These are phyloP conservation scores for Penium margaritaceum DNA, from an alignment of 139 green algal genomes.

Conservation along the genomic window DNA sequence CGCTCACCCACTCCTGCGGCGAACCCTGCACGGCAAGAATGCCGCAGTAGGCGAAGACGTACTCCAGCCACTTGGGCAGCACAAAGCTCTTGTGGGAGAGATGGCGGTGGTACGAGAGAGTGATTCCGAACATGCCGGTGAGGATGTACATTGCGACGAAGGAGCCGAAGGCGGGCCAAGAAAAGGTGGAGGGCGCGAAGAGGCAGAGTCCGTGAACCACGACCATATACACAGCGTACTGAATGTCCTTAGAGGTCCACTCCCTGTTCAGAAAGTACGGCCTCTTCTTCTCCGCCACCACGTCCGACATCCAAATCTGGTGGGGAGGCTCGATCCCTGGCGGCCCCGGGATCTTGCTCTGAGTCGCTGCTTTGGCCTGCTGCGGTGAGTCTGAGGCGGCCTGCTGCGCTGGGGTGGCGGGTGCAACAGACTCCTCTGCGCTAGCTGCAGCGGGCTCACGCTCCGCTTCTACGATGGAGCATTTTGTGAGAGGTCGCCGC, in stretches of 20 bases:
- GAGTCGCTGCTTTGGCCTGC: no score
- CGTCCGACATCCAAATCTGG: conserved; percentile 41
- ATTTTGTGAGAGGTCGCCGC: no score
- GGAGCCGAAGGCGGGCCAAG: conserved; percentile 63
- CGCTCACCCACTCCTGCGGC: conserved; percentile 83
- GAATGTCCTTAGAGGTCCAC: conserved; percentile 46
- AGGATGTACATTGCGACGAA: conserved; percentile 82
- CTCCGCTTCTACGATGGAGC: no score
- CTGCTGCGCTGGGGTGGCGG: no score
- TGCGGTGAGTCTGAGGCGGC: no score
- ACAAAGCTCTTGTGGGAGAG: conserved; percentile 82
- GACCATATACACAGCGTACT: conserved; percentile 45
- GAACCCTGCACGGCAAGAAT: conserved; percentile 68
- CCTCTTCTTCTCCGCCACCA: conserved; percentile 22
- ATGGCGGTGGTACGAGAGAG: conserved; percentile 81
- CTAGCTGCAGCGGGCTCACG: no score
- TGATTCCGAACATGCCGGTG: conserved; percentile 89
- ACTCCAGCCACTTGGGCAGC: conserved; percentile 96
- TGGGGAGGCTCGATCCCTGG: no score
- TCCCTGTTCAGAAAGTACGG: conserved; percentile 44
- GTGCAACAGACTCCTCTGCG: no score
- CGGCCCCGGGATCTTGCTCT: no score
- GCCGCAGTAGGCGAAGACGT: conserved; percentile 92
- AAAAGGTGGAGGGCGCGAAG: conserved; percentile 48
- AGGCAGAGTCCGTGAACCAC: conserved; percentile 41